Base-by-base conservation (phyloP, 2,329 filamentous ascomycete species). In the Ascochyta viciae-villosae region DNA sequence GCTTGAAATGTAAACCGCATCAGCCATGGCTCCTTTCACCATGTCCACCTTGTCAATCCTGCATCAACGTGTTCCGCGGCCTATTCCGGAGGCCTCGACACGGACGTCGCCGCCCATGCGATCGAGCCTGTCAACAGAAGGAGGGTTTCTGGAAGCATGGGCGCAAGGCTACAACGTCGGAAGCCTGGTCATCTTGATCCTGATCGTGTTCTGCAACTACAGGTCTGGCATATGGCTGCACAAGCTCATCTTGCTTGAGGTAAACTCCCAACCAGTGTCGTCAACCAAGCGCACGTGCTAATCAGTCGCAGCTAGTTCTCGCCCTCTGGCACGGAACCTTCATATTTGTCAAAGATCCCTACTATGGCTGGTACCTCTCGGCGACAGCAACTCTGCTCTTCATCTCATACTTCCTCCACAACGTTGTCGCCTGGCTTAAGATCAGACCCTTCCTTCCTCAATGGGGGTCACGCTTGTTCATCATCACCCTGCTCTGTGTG, bases 131-230 rank as follows among this genome's bases (percentile, higher is more conserved):
- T 62, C 60, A 3, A 58, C 56, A 2, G 67, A 73, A 39, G 71
- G 70, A 40, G 69, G 68, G 0, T 67, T 72, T 41, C 50, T 74
- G 23, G 72, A 74, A 42, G 71, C 71, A 19, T 74, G 71, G 72
- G 71, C 71, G 12, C 69, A 74, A 58, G 72, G 72, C n/a, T 74
- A 73, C 47, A 70, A 74, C 27, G 72, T 74, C 3, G 72, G 72
- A 13, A 70, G 67, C 39, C 58, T 74, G 33, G 62, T 74, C 16
- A 70, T 74, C 8, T 51, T 74, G 19, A 71, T 74, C 5, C 55
- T 74, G 38, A 71, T 74, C n/a, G 71, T 74, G 10, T 71, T 74
- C 40, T 74, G 72, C 62, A 74, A 74, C 37, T 74, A 74, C 41
- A 64, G 71, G 7, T 65, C 66, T 13, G 71, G 70, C 10, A 71